Evolutionary conservation across 805 yeast genomes (phyloP).

Genomic region (Citeromyces nyonsensis): DNA sequence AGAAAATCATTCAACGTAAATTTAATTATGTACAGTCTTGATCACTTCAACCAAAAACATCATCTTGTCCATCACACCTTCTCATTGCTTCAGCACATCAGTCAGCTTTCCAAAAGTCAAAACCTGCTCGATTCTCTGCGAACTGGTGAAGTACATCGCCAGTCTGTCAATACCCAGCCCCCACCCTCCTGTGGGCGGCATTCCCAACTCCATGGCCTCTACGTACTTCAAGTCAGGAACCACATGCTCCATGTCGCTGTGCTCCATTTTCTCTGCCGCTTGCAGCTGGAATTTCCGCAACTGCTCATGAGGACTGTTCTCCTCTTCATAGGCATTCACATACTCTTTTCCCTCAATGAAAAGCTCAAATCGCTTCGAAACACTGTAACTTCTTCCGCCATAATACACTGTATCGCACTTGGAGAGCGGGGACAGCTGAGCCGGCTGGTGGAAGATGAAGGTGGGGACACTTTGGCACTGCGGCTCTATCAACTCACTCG

Average conservation of each 20-base stretch:
- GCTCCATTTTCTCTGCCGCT: constrained; percentile 25
- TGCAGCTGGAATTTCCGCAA: constrained; percentile 46
- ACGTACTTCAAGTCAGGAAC: constrained; percentile 63
- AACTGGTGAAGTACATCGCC: constrained; percentile 59
- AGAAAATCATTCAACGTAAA: too few relatives aligned
- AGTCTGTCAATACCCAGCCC: constrained; percentile 90
- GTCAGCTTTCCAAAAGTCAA: constrained; percentile 59
- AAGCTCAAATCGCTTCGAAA: constrained; percentile 70
- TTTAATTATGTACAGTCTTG: too few relatives aligned
- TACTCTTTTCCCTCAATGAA: constrained; percentile 71
- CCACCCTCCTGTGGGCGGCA: constrained; percentile 98
- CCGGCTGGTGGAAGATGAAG: constrained; percentile 72
- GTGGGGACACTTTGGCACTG: constrained; percentile 44
- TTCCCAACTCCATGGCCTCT: constrained; percentile 74
- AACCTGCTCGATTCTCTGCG: constrained; percentile 58
- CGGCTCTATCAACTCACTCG: constrained; percentile 50
- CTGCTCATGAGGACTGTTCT: constrained; percentile 74
- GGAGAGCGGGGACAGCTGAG: constrained; percentile 75
- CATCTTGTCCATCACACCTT: too few relatives aligned
- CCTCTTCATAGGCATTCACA: constrained; percentile 93
- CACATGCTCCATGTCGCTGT: constrained; percentile 43
- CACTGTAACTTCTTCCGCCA: constrained; percentile 15
- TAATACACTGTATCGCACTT: constrained; percentile 32
- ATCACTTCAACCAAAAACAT: too few relatives aligned
- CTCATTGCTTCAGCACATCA: constrained; percentile 50